A percentile compares a stretch with the other conserved stretches of the same genome.
Conservation (phyloP, 306 rosid species). For the Cucurbita ficifolia region DNA sequence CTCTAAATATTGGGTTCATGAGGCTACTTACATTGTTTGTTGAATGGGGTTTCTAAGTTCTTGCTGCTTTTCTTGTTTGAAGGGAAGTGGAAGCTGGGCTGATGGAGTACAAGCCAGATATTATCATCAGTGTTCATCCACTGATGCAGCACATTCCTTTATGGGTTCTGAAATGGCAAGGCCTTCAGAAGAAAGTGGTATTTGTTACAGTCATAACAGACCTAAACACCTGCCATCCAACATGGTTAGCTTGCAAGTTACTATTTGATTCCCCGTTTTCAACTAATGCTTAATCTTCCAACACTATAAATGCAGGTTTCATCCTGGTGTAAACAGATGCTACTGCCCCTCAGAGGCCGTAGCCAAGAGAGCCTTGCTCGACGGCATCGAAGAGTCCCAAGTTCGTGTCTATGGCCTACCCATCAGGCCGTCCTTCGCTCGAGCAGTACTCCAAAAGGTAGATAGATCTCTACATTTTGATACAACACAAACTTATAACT, state of each 20-base stretch:
- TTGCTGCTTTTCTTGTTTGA: slow-evolving; percentile 7
- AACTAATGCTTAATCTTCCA: background rate
- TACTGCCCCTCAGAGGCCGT: slow-evolving; percentile 86
- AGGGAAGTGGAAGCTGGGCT: slow-evolving; percentile 97
- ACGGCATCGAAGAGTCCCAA: slow-evolving; percentile 75
- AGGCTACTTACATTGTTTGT: background rate
- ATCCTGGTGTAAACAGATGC: slow-evolving; percentile 86
- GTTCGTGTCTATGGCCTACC: slow-evolving; percentile 67
- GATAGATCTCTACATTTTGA: background rate
- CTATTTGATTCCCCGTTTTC: background rate
- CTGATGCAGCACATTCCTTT: slow-evolving; percentile 96
- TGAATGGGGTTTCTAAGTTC: background rate
- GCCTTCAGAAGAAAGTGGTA: slow-evolving; percentile 73
- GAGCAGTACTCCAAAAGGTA: slow-evolving; percentile 71
- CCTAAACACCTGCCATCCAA: slow-evolving; percentile 79
- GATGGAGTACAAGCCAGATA: slow-evolving; percentile 89
- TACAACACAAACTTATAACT: background rate
- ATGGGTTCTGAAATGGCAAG: slow-evolving; percentile 99
- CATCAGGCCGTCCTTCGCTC: slow-evolving; percentile 83
- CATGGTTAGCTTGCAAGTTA: slow-evolving; percentile 42
- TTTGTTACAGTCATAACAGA: slow-evolving; percentile 90
- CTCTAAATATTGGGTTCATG: background rate
- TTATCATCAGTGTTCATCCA: slow-evolving; percentile 94
- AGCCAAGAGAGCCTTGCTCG: slow-evolving; percentile 59
- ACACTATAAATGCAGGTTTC: slow-evolving; percentile 54